phyloP scores from a whole-genome alignment of 1,284 basidiomycete species.

The Tilletia setariae region DNA sequence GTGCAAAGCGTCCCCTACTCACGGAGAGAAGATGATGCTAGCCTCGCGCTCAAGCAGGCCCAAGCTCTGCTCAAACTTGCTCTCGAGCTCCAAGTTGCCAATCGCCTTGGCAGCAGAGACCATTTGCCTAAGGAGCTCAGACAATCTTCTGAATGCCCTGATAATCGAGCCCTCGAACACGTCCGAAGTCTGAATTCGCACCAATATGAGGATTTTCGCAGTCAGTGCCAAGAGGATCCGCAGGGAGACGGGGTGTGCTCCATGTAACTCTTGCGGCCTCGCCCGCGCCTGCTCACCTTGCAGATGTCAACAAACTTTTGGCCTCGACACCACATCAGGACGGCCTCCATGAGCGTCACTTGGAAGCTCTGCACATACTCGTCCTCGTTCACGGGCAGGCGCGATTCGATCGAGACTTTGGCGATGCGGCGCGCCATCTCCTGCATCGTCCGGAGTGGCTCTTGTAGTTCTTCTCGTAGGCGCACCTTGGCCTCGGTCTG shows the following conservation, averaged over 20 bases:
- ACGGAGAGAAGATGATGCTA: conserved; percentile 52
- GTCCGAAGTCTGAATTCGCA: conserved; percentile 70
- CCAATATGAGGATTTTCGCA: neutral
- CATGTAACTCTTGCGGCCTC: too few relatives aligned
- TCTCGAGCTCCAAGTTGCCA: conserved; percentile 82
- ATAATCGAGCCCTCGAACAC: conserved; percentile 82
- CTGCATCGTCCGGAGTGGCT: conserved; percentile 87
- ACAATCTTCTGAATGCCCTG: conserved; percentile 85
- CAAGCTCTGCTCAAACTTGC: conserved; percentile 46
- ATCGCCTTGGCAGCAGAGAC: conserved; percentile 89
- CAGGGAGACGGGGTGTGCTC: neutral
- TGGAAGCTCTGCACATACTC: conserved; percentile 96
- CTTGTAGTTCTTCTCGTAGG: conserved; percentile 86
- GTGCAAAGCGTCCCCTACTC: conserved; percentile 15
- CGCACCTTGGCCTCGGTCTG: conserved; percentile 84
- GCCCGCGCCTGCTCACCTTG: conserved; percentile 66
- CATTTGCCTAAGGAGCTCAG: conserved; percentile 95
- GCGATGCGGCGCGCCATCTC: conserved; percentile 92
- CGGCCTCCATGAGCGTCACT: conserved; percentile 95
- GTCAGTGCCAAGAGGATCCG: neutral
- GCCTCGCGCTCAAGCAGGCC: conserved; percentile 47
- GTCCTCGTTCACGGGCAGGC: conserved; percentile 81
- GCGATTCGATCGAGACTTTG: conserved; percentile 88
- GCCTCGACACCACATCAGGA: conserved; percentile 94
- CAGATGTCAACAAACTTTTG: conserved; percentile 94